Evolutionary conservation across 306 rosid species (phyloP).

Genomic region (Rosa persica): DNA sequence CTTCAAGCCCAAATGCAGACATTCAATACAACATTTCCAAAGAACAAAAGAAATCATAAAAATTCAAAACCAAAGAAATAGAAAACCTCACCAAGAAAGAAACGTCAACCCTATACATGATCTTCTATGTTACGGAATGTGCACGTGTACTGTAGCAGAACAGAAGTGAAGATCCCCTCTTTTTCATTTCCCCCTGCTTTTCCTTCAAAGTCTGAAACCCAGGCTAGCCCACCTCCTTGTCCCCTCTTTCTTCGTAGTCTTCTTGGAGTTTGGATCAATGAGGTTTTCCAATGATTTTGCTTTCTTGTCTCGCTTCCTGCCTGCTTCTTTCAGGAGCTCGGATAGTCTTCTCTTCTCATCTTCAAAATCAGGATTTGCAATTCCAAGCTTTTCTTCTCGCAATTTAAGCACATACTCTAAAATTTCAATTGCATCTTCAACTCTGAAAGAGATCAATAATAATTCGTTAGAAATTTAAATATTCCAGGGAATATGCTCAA

Average conservation of each 20-base stretch:
- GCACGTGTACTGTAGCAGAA: slow-evolving; percentile 33
- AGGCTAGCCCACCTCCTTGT: slow-evolving; percentile 89
- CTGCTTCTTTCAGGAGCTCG: slow-evolving; percentile 97
- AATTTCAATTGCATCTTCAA: slow-evolving; percentile 95
- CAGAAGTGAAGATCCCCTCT: slow-evolving; percentile 21
- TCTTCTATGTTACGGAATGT: slow-evolving; percentile 85
- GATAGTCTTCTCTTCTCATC: slow-evolving; percentile 87
- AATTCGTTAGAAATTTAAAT: slow-evolving; percentile 9
- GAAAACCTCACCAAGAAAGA: slow-evolving; percentile 58
- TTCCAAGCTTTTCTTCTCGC: slow-evolving; percentile 89
- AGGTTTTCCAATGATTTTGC: slow-evolving; percentile 95
- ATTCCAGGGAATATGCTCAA: slow-evolving; percentile 1
- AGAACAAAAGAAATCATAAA: slow-evolving; percentile 35
- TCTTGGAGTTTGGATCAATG: slow-evolving; percentile 86
- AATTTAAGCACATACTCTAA: slow-evolving; percentile 84
- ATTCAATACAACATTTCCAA: slow-evolving; percentile 54
- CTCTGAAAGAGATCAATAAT: slow-evolving; percentile 51
- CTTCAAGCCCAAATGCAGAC: slow-evolving; percentile 66
- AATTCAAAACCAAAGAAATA: slow-evolving; percentile 52
- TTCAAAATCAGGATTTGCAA: slow-evolving; percentile 93
- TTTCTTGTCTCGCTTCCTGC: slow-evolving; percentile 86
- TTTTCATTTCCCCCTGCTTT: background rate
- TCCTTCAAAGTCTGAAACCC: slow-evolving; percentile 81
- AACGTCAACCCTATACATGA: slow-evolving; percentile 82
- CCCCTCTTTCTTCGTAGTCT: slow-evolving; percentile 79